phyloP scores from a whole-genome alignment of 495 filamentous ascomycete genomes.

The Aspergillus baeticus region DNA sequence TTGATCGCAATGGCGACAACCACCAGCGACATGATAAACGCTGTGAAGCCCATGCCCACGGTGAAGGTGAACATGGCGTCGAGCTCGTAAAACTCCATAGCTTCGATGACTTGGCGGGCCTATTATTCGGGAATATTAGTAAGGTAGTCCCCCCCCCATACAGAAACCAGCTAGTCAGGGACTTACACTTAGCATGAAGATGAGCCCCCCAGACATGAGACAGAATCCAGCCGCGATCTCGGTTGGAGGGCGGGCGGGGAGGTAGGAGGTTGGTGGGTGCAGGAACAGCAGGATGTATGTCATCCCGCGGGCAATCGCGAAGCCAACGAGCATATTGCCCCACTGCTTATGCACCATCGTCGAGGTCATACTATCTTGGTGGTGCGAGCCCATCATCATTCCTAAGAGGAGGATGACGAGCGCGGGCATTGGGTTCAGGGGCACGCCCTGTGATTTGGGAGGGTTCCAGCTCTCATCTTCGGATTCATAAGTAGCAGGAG shows the following conservation, averaged over 20 bases:
- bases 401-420: slow-evolving; percentile 84
- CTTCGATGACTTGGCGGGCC: slow-evolving; percentile 69
- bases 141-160: background rate
- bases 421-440: slow-evolving; percentile 87
- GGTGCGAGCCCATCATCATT: slow-evolving; percentile 93
- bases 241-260: slow-evolving; percentile 82
- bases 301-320: slow-evolving; percentile 70
- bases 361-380: slow-evolving; percentile 79
- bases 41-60: slow-evolving; percentile 79
- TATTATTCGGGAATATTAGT: slow-evolving; percentile 12
- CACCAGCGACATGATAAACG: slow-evolving; percentile 83
- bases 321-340: slow-evolving; percentile 83
- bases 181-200: slow-evolving; percentile 92
- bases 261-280: slow-evolving; percentile 74
- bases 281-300: slow-evolving; percentile 82
- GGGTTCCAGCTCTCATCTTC: slow-evolving; percentile 50
- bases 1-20: slow-evolving; percentile 77
- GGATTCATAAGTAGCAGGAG: slow-evolving; percentile 39
- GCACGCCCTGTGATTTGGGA: slow-evolving; percentile 68
- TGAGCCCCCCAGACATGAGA: slow-evolving; percentile 78
- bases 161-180: no score
- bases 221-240: slow-evolving; percentile 87
- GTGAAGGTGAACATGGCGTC: slow-evolving; percentile 94
- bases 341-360: slow-evolving; percentile 95
- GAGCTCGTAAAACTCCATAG: slow-evolving; percentile 69